These are phyloP conservation scores for Colletotrichum cuscutae DNA, from an alignment of 2,329 filamentous ascomycete species.

Conservation along the genomic window DNA sequence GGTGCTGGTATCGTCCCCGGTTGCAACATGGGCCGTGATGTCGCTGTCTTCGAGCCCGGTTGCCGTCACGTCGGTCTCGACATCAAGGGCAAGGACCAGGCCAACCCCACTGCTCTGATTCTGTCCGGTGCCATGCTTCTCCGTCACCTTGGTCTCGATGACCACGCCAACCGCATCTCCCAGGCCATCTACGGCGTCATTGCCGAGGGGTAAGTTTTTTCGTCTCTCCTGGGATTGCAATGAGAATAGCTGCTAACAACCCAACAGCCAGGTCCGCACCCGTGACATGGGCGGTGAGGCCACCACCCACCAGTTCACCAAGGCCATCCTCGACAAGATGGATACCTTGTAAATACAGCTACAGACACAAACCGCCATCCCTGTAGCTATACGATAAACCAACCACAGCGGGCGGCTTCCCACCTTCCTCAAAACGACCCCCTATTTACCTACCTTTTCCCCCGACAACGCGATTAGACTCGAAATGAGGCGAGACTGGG, in stretches of 20 bases:
- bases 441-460: not conserved
- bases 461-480: conserved; percentile 19
- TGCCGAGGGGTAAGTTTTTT: conserved; percentile 80
- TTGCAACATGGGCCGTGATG: conserved; percentile 99
- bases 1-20: conserved; percentile 97
- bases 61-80: conserved; percentile 99
- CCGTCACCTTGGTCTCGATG: conserved; percentile 94
- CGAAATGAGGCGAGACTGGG: conserved; percentile 14
- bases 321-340: conserved; percentile 95
- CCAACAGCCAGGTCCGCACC: conserved; percentile 81
- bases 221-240: not conserved
- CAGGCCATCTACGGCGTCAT: conserved; percentile 84
- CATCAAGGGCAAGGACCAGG: conserved; percentile 99
- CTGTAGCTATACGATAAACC: conserved; percentile 28
- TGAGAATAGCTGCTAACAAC: conserved; percentile 50
- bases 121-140: conserved; percentile 97
- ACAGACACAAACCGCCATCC: not conserved
- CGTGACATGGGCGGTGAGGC: conserved; percentile 94
- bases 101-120: conserved; percentile 95
- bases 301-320: conserved; percentile 94
- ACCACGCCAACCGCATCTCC: conserved; percentile 98
- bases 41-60: conserved; percentile 98
- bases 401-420: conserved; percentile 12
- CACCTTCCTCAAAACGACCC: conserved; percentile 9
- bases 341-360: conserved; percentile 71